Evolutionary conservation across 2,329 filamentous ascomycete species (phyloP), one percentile per base, ranked within the genome.

Genomic region (Fusarium coicis): DNA sequence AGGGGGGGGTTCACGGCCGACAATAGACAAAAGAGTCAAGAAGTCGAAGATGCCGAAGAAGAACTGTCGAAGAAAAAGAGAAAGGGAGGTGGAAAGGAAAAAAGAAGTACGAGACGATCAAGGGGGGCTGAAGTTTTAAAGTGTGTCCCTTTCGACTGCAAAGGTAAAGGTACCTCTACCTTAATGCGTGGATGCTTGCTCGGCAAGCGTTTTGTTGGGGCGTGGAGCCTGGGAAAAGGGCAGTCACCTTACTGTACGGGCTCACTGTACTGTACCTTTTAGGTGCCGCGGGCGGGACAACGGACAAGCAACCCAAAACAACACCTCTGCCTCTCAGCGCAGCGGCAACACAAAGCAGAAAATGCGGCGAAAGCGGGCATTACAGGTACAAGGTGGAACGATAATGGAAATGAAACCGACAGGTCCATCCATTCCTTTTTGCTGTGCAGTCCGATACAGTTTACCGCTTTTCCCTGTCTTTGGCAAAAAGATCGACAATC

Each of bases 161-260:
- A 36, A 52, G n/a, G 32, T 52, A 36, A 30, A 47, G 44, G 44
- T 47, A 47, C 44, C 32, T 19, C 11, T 26, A 34, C 49, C 19
- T 52, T 26, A 23, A 56, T 47, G 23, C 26, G 42, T 68, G 65
- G 65, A 68, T 68, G 63, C 63, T 74, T 60, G 57, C 58, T 75
- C 72, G 72, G 75, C 69, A 73, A 74, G 55, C 63, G 73, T 77
- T 77, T 77, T 77, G 75, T 77, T 77, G 75, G 75, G 75, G 75
- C 75, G 75, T 77, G 75, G 75, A 77, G 70, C 70, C 70, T 73
- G 61, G 42, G 49, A 69, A 59, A 56, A 68, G 44, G 52, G 49
- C 40, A 54, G 61, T 66, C 70, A 71, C 32, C 32, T 32, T 34
- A 34, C 26, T 30, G 44, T 28, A 47, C 36, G 34, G 32, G 32